Evolutionary conservation across 2,329 filamentous ascomycete genomes (phyloP).

Genomic region (Colletotrichum acutatum): DNA sequence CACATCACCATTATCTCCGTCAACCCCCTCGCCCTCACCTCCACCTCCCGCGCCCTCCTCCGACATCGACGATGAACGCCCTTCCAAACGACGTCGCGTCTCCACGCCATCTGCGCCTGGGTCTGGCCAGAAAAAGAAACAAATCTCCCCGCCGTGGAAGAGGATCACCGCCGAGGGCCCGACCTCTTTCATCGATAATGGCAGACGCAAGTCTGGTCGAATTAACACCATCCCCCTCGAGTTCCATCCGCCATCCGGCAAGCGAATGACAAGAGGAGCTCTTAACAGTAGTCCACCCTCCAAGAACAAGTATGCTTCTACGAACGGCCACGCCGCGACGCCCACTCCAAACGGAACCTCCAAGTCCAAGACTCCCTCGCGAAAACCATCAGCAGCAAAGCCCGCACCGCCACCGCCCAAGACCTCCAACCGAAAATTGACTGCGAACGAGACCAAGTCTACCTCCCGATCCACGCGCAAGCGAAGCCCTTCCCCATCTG

Average conservation of each 20-base stretch:
- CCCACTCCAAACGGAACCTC: conserved; percentile 42
- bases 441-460: conserved; percentile 44
- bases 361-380: conserved; percentile 44
- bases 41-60: conserved; percentile 7
- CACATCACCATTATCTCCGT: conserved; percentile 7
- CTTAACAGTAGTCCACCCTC: conserved; percentile 47
- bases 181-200: conserved; percentile 83
- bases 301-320: conserved; percentile 41
- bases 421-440: conserved; percentile 43
- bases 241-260: conserved; percentile 59
- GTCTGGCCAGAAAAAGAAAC: conserved; percentile 56
- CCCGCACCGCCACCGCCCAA: conserved; percentile 37
- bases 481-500: conserved; percentile 53
- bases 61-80: conserved; percentile 56
- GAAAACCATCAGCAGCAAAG: conserved; percentile 34
- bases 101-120: conserved; percentile 50
- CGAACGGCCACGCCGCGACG: conserved; percentile 44
- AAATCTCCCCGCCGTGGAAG: conserved; percentile 92
- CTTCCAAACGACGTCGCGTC: conserved; percentile 72
- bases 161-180: conserved; percentile 85
- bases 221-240: conserved; percentile 69
- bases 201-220: conserved; percentile 74
- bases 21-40: conserved; percentile 14
- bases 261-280: conserved; percentile 62
- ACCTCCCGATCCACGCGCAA: conserved; percentile 49